These are phyloP conservation scores for Sphaerulina populicola DNA, from an alignment of 2,329 filamentous ascomycete species.

Conservation along the genomic window DNA sequence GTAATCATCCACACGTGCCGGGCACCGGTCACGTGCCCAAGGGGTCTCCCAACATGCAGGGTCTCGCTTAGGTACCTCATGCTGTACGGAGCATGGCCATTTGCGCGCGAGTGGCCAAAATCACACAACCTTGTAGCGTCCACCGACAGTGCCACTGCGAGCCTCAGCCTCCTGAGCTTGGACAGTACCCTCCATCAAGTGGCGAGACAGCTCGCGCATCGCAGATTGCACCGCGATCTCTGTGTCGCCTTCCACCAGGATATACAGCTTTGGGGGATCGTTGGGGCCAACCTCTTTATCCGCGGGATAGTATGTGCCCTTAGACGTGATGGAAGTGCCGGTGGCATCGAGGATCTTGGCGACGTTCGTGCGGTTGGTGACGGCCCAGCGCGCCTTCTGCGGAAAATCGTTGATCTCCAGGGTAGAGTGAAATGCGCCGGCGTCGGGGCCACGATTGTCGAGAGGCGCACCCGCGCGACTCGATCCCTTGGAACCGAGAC, in stretches of 20 bases:
- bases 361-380: slow-evolving; percentile 96
- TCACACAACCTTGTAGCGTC: slow-evolving; percentile 69
- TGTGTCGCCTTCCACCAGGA: slow-evolving; percentile 93
- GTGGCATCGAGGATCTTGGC: slow-evolving; percentile 95
- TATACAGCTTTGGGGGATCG: slow-evolving; percentile 89
- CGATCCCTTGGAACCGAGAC: slow-evolving; percentile 75
- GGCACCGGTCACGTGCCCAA: no score
- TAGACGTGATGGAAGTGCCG: slow-evolving; percentile 92
- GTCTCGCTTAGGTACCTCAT: no score
- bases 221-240: slow-evolving; percentile 85
- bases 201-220: slow-evolving; percentile 77
- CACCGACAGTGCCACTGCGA: slow-evolving; percentile 54
- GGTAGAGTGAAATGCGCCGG: slow-evolving; percentile 91
- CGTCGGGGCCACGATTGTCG: slow-evolving; percentile 96
- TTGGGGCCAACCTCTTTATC: slow-evolving; percentile 71
- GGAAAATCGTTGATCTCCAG: slow-evolving; percentile 99
- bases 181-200: slow-evolving; percentile 83
- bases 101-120: background rate
- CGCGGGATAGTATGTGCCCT: slow-evolving; percentile 77
- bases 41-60: no score
- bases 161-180: slow-evolving; percentile 79
- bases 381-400: slow-evolving; percentile 95
- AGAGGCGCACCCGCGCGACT: slow-evolving; percentile 88
- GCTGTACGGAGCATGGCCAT: no score
- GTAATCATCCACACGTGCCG: no score